Conservation (phyloP, 1,284 basidiomycete species). For the Naganishia sp. region DNA sequence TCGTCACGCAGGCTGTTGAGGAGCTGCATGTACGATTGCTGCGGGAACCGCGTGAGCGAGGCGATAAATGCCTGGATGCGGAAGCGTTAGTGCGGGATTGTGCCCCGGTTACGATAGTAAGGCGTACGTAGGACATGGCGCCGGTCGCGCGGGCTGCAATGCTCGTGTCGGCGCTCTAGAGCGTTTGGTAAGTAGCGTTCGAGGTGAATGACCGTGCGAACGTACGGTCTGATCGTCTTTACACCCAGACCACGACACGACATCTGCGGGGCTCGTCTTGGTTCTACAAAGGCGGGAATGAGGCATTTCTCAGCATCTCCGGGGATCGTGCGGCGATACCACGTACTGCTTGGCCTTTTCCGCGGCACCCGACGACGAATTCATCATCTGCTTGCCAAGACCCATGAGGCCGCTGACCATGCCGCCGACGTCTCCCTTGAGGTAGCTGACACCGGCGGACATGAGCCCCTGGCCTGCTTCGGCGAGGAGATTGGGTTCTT, state of each 20-base stretch:
- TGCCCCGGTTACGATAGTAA: too few relatives aligned
- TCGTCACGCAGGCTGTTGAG: constrained; percentile 65
- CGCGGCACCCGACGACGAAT: constrained; percentile 59
- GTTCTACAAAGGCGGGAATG: constrained; percentile 27
- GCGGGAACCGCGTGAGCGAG: constrained; percentile 63
- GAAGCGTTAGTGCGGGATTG: too few relatives aligned
- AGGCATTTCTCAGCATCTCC: not conserved
- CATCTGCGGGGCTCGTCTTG: constrained; percentile 75
- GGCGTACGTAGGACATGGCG: constrained; percentile 65
- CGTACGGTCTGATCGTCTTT: constrained; percentile 85
- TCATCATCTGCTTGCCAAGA: constrained; percentile 53
- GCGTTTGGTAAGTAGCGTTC: not conserved
- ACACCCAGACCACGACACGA: constrained; percentile 77
- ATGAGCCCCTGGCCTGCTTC: constrained; percentile 76
- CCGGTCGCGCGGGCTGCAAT: constrained; percentile 81
- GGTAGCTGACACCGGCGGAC: constrained; percentile 49
- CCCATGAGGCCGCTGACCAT: constrained; percentile 60
- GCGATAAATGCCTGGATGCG: constrained; percentile 68
- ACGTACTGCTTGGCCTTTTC: constrained; percentile 62
- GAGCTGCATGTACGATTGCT: constrained; percentile 79
- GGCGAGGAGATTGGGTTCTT: constrained; percentile 80
- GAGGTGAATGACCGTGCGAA: not conserved
- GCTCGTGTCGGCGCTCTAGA: constrained; percentile 68
- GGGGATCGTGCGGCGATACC: not conserved
- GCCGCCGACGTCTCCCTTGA: constrained; percentile 72